phyloP scores from a whole-genome alignment of 1,284 basidiomycete genomes.

The Cerioporus squamosus region DNA sequence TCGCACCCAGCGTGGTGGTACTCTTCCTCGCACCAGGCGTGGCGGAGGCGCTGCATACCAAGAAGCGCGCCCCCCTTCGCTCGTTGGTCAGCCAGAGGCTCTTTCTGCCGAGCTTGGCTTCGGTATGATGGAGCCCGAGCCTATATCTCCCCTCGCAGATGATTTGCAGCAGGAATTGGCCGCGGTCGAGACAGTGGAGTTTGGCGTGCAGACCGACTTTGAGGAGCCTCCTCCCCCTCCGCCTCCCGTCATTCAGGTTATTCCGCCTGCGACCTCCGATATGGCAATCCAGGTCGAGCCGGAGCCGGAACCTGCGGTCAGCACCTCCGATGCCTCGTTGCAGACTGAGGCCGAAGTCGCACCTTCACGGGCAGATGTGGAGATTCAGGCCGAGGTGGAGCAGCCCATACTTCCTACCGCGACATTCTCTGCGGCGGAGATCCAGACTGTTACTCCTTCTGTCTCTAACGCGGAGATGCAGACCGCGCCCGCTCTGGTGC shows the following conservation, averaged over 20 bases:
- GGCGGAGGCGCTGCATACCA: conserved; percentile 68
- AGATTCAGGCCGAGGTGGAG: conserved; percentile 44
- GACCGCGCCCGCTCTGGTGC: conserved; percentile 33
- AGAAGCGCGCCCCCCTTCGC: conserved; percentile 65
- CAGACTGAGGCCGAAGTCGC: conserved; percentile 51
- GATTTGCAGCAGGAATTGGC: conserved; percentile 41
- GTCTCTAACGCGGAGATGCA: conserved; percentile 45
- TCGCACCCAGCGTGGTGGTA: neutral
- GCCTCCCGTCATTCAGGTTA: conserved; percentile 29
- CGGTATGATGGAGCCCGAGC: conserved; percentile 42
- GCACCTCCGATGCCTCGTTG: conserved; percentile 47
- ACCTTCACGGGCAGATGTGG: conserved; percentile 38
- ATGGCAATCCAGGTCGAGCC: conserved; percentile 53
- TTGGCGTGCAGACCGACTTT: conserved; percentile 64
- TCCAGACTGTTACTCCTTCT: conserved; percentile 18
- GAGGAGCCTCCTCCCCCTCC: conserved; percentile 41
- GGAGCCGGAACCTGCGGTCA: conserved; percentile 41
- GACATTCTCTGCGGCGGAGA: conserved; percentile 13
- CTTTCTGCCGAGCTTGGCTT: conserved; percentile 68
- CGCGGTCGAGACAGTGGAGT: conserved; percentile 59
- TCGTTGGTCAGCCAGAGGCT: conserved; percentile 71
- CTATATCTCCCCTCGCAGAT: conserved; percentile 36
- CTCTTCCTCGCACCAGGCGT: conserved; percentile 42
- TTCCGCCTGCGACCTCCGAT: conserved; percentile 34
- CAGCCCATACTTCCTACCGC: conserved; percentile 28